phyloP scores from a whole-genome alignment of 768 basidiomycete genomes.

The Dioszegia aurantiaca region DNA sequence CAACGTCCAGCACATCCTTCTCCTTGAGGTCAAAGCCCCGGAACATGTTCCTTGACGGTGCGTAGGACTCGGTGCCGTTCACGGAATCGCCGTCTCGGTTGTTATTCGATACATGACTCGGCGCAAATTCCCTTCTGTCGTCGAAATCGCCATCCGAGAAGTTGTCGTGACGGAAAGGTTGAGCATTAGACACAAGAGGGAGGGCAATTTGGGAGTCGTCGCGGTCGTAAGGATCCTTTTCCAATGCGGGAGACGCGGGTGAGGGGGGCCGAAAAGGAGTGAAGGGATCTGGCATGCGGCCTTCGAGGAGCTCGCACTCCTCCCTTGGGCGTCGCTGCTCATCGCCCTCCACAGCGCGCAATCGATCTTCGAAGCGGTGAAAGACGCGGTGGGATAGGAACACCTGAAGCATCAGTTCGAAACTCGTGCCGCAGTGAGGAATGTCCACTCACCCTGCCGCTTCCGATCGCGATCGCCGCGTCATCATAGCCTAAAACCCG shows the following conservation, averaged over 20 bases:
- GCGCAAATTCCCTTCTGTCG: conserved; percentile 54
- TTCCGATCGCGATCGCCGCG: conserved; percentile 73
- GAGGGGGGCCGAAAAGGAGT: conserved; percentile 45
- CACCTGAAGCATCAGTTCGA: no score
- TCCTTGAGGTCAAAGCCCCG: conserved; percentile 69
- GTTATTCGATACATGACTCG: conserved; percentile 64
- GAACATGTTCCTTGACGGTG: conserved; percentile 95
- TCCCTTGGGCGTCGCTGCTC: conserved; percentile 78
- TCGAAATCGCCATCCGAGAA: conserved; percentile 75
- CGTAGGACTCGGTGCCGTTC: conserved; percentile 87
- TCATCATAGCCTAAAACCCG: conserved; percentile 59
- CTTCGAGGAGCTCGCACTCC: conserved; percentile 54
- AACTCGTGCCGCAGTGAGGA: no score
- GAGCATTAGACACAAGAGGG: conserved; percentile 78
- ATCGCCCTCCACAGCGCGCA: conserved; percentile 77
- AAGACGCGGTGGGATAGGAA: conserved; percentile 84
- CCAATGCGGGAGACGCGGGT: conserved; percentile 36
- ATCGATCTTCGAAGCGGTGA: conserved; percentile 79
- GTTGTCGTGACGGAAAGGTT: conserved; percentile 63
- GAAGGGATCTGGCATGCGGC: conserved; percentile 53
- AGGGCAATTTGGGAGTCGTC: conserved; percentile 66
- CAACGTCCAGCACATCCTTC: conserved; percentile 79
- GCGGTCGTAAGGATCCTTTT: conserved; percentile 35
- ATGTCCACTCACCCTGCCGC: conserved; percentile 68
- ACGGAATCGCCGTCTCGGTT: conserved; percentile 75